Percentiles rank a stretch among this genome's conserved stretches.
Conservation (phyloP, 306 rosid species). For the Prinsepia uniflora region DNA sequence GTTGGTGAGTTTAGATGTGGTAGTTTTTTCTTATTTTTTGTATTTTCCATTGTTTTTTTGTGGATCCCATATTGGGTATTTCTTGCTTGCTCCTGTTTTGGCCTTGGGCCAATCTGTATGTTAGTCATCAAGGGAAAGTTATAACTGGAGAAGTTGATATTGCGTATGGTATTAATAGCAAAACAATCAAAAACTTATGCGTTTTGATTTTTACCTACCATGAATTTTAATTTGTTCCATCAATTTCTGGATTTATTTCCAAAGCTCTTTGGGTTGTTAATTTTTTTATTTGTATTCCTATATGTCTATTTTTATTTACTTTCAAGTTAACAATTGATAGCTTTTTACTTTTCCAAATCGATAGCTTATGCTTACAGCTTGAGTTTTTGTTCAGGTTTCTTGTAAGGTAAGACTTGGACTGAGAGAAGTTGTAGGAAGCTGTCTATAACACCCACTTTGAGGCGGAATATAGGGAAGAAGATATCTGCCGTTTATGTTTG, state of each 20-base stretch:
- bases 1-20: slow-evolving; percentile 7
- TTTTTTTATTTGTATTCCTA: background rate
- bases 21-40: background rate
- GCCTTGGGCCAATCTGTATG: background rate
- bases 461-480: slow-evolving; percentile 30
- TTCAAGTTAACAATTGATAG: background rate
- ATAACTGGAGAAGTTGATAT: background rate
- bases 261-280: slow-evolving; percentile 6
- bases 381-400: slow-evolving; percentile 27
- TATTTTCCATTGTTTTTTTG: background rate
- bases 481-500: slow-evolving; percentile 26
- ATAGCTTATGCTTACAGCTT: slow-evolving; percentile 10
- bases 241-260: slow-evolving; percentile 20
- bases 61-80: background rate
- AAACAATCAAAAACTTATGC: background rate
- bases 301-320: background rate
- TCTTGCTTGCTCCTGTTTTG: slow-evolving; percentile 10
- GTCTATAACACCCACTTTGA: slow-evolving; percentile 13
- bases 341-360: slow-evolving; percentile 8
- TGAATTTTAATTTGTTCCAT: background rate
- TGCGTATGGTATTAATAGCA: slow-evolving; percentile 11
- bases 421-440: background rate
- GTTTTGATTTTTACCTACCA: too few species aligned
- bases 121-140: background rate
- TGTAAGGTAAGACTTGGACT: slow-evolving; percentile 14